Evolutionary conservation across 306 rosid species (phyloP).

Genomic region (Vigna nakashimae): DNA sequence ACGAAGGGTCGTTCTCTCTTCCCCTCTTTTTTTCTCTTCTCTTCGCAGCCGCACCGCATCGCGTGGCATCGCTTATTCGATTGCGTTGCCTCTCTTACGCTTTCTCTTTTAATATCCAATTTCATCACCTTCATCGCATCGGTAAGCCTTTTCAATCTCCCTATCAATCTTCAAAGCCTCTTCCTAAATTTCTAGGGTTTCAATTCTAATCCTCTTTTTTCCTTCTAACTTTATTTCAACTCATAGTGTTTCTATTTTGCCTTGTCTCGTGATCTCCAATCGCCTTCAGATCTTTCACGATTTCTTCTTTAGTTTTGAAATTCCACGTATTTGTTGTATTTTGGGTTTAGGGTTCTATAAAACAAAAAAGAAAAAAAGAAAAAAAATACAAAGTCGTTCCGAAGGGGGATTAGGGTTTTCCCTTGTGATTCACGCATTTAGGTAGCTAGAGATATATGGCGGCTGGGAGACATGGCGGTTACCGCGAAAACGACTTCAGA

Average conservation of each 20-base stretch:
- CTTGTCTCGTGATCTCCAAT: conserved; percentile 31
- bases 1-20: conserved; percentile 14
- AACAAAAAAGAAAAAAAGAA: background rate
- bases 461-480: conserved; percentile 88
- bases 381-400: background rate
- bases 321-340: conserved; percentile 20
- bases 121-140: background rate
- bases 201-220: conserved; percentile 26
- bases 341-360: conserved; percentile 56
- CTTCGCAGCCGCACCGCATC: conserved; percentile 21
- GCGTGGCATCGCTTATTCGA: conserved; percentile 29
- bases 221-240: background rate
- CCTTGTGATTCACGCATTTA: conserved; percentile 30
- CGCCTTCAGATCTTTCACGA: conserved; percentile 41
- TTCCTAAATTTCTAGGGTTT: conserved; percentile 56
- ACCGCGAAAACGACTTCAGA: conserved; percentile 74
- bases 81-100: conserved; percentile 27
- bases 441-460: conserved; percentile 63
- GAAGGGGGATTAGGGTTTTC: conserved; percentile 45
- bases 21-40: background rate
- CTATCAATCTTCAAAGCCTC: background rate
- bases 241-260: background rate
- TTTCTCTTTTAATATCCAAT: conserved; percentile 37
- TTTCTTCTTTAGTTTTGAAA: conserved; percentile 1
- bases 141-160: conserved; percentile 29